These are phyloP conservation scores for Diaporthe amygdali DNA, from an alignment of 2,329 filamentous ascomycete genomes.

Conservation along the genomic window DNA sequence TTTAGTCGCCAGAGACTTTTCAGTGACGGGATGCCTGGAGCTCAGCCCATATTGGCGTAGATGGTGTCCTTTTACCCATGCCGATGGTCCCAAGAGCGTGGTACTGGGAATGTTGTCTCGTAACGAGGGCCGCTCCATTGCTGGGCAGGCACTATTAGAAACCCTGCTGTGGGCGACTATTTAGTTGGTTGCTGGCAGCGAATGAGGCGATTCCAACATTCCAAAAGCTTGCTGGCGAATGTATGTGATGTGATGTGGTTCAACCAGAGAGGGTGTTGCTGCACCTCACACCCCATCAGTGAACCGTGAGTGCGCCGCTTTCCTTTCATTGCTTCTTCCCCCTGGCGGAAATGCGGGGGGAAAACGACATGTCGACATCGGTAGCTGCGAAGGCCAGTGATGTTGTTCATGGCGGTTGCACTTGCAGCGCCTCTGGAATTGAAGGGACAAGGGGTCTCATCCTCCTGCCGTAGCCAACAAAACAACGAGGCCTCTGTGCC, in stretches of 20 bases:
- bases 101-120: conserved; percentile 12
- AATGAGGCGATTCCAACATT: neutral
- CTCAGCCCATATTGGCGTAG: conserved; percentile 2
- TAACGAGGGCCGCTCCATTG: neutral
- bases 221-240: neutral
- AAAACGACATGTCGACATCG: conserved; percentile 3
- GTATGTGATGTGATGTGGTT: neutral
- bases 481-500: neutral
- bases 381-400: neutral
- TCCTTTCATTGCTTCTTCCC: neutral
- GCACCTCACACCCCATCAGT: neutral
- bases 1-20: neutral
- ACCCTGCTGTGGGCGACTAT: neutral
- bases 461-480: neutral
- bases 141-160: neutral
- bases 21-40: neutral
- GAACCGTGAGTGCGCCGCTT: neutral
- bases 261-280: neutral
- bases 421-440: conserved; percentile 3
- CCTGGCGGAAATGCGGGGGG: neutral
- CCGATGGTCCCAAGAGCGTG: neutral
- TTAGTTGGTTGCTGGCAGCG: neutral
- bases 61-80: conserved; percentile 2
- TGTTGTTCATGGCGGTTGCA: neutral
- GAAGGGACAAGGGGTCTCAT: neutral